Percentiles rank a stretch among this genome's conserved stretches.
Conservation (phyloP, 768 basidiomycete genomes). For the Naganishia friedmannii region DNA sequence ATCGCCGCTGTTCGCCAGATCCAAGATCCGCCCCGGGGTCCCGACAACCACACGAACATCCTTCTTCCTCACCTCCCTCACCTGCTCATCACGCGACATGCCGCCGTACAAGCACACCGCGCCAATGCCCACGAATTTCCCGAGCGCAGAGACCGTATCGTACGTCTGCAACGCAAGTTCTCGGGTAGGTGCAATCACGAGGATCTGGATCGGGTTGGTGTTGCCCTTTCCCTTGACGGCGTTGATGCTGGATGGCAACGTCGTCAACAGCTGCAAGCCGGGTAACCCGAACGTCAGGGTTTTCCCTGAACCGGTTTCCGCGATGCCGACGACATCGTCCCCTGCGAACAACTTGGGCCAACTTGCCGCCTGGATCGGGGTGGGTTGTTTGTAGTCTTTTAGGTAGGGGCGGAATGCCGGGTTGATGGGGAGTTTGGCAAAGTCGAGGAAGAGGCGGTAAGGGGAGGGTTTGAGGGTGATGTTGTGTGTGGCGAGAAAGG, state of each 20-base stretch:
- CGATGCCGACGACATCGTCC: conserved; percentile 81
- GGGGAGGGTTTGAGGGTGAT: conserved; percentile 65
- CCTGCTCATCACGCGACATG: conserved; percentile 82
- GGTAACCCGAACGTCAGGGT: conserved; percentile 95
- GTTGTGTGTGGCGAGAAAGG: conserved; percentile 68
- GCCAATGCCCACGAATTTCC: conserved; percentile 66
- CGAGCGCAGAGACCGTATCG: conserved; percentile 70
- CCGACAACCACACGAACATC: conserved; percentile 77
- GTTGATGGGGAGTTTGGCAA: conserved; percentile 70
- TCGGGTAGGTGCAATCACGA: conserved; percentile 89
- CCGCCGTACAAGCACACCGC: conserved; percentile 92
- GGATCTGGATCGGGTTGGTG: conserved; percentile 51
- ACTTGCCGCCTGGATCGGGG: conserved; percentile 90
- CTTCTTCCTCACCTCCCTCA: conserved; percentile 63
- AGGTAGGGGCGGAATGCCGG: conserved; percentile 64
- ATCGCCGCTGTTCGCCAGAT: conserved; percentile 80
- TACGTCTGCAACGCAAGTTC: conserved; percentile 96
- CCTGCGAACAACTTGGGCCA: conserved; percentile 82
- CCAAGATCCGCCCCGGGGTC: conserved; percentile 88
- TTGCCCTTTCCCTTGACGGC: conserved; percentile 39
- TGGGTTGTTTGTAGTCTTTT: conserved; percentile 74
- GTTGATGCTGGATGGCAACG: conserved; percentile 46
- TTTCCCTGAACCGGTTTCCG: conserved; percentile 91
- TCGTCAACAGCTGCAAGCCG: conserved; percentile 65
- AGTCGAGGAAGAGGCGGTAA: conserved; percentile 68